Evolutionary conservation across 805 yeast species (phyloP).

Genomic region (Suhomyces xylopsoci): DNA sequence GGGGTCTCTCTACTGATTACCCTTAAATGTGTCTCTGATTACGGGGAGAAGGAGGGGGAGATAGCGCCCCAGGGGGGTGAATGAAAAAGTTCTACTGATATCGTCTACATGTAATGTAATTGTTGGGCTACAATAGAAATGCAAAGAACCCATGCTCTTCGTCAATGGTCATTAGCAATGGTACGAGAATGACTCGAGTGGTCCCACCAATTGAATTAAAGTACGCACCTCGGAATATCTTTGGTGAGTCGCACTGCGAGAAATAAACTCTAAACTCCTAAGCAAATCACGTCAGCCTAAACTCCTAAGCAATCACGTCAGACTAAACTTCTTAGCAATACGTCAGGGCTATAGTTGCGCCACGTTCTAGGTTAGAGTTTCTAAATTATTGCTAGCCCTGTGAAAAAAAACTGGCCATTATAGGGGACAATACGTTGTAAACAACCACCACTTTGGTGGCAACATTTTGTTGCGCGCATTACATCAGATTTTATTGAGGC

Average conservation of each 20-base stretch:
- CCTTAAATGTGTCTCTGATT: background rate
- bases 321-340: background rate
- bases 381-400: background rate
- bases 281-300: background rate
- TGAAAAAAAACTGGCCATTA: background rate
- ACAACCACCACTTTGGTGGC: background rate
- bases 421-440: background rate
- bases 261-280: background rate
- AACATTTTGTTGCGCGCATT: background rate
- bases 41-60: background rate
- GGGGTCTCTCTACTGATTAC: background rate
- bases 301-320: background rate
- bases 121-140: background rate
- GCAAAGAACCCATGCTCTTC: background rate
- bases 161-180: background rate
- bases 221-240: background rate
- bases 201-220: background rate
- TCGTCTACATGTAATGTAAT: background rate
- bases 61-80: background rate
- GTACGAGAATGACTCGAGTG: background rate
- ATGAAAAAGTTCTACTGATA: background rate
- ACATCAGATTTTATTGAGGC: background rate
- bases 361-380: background rate
- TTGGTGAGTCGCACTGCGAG: background rate
- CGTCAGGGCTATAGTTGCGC: background rate